Evolutionary conservation across 2,329 filamentous ascomycete genomes (phyloP), one percentile per base, ranked within the genome.

Genomic region (Cryphonectria parasitica): DNA sequence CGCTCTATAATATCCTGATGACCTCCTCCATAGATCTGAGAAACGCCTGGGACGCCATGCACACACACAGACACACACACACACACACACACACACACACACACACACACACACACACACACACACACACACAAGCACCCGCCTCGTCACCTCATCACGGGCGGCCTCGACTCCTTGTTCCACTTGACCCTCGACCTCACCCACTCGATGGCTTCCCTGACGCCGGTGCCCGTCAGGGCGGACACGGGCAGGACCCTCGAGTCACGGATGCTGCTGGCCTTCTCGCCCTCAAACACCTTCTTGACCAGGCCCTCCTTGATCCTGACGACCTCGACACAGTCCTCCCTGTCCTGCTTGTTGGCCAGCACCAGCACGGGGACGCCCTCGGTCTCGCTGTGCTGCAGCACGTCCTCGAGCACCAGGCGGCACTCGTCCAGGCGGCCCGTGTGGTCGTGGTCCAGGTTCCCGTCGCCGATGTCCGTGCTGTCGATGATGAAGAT

Each of bases 221-320:
- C 96, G 2, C 96, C 96, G 0, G 91, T 91, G 4, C 90, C 93
- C 7, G 91, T 95, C 78, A 99, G 82, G n/a, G 96, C 96, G 79
- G 93, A 97, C 73, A 98, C 90, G 8, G 96, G 94, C 78, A 99
- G 81, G 22, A 98, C 96, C 72, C 96, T 87, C 77, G 93, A 97
- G 83, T 99, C 96, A 74, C 95, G 88, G 67, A 98, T 93, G 73
- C 90, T 92, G 58, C 87, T 88, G 0, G 94, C 94, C 82, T 95
- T 96, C 78, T 97, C 93, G 28, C 96, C 93, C 84, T 98, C 95
- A 84, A 97, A 96, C 31, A 99, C 95, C 83, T 92, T 94, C 82
- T 97, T 92, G 66, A 99, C 95, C 68, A 98, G 85, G 0, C 95
- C 96, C 80, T 99, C 96, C 83, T 99, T 99, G 79, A 99, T 98